Base-by-base conservation (phyloP, 2,329 filamentous ascomycete genomes). In the Fusarium ramigenum region DNA sequence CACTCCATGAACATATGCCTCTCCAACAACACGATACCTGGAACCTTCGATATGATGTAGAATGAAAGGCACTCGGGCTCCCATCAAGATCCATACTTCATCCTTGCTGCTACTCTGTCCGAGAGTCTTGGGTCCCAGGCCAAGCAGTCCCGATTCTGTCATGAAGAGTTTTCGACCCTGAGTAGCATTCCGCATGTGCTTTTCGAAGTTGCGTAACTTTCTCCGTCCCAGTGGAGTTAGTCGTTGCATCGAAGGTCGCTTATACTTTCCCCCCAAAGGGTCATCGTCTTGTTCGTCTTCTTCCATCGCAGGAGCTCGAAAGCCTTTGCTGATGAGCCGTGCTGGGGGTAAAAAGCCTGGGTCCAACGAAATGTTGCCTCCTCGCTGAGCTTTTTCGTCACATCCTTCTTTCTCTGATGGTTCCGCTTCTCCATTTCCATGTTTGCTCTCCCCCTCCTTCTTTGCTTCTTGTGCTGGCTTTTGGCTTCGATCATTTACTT, bases 31-130 rank as follows among this genome's bases (percentile, higher is more conserved):
- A 1, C 52, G 25, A 30, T 43, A 56, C 52, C 16, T 56, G 6
- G 25, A 30, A 14, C 37, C 52, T 23, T 43, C 52, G 16, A 43
- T 19, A 2, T 43, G 52, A 23, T 56, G 52, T 5, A 56, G 21
- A 23, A 56, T 40, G 14, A 42, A 56, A 2, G 52, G 52, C 0
- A 56, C 52, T 32, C 52, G 25, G 5, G 23, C 52, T 12, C 37
- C 52, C 10, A 32, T 56, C 28, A 56, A 43, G 28, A 56, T 42
- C 52, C 52, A 56, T 23, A 56, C 52, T 43, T 56, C 52, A 32
- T 43, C 52, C 15, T 56, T 56, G 21, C 21, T 56, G 16, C 15
- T 32, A 30, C 21, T n/a, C 28, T 56, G 37, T n/a, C 52, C 37
- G 4, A 56, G 37, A 32, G 36, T 32, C 25, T 32, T 43, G 36